Percentiles rank a stretch among this genome's conserved stretches.
These are phyloP conservation scores for Hemileia vastatrix DNA, from an alignment of 1,284 basidiomycete genomes.

Conservation along the genomic window DNA sequence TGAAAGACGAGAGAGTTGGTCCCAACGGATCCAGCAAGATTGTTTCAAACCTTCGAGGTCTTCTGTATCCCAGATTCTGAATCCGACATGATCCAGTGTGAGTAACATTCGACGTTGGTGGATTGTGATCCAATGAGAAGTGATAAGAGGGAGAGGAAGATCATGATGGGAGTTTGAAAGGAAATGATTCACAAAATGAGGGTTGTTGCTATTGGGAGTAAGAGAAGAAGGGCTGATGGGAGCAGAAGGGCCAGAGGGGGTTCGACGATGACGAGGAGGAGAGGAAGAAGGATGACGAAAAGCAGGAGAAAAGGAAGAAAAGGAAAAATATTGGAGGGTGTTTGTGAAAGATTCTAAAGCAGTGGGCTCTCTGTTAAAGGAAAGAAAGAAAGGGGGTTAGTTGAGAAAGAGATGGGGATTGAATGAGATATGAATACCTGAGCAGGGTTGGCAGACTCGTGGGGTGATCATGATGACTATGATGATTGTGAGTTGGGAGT, in stretches of 20 bases:
- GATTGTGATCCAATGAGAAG: conserved; percentile 9
- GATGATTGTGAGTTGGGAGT: not conserved
- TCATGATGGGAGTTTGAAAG: not conserved
- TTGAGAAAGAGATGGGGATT: not conserved
- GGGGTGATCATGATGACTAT: not conserved
- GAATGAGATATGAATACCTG: not conserved
- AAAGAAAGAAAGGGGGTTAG: not conserved
- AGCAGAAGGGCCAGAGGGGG: not conserved
- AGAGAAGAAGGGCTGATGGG: not conserved
- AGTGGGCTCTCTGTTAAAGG: conserved; percentile 8
- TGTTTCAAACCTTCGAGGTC: conserved; percentile 13
- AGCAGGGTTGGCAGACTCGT: not conserved
- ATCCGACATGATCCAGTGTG: not conserved
- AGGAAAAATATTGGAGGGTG: conserved; percentile 11
- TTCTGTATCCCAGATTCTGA: conserved; percentile 14
- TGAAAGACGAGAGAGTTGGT: conserved; percentile 7
- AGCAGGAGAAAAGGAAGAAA: not conserved
- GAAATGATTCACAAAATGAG: too few species aligned
- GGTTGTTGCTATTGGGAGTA: too few species aligned
- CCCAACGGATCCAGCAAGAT: conserved; percentile 1
- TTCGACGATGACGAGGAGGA: not conserved
- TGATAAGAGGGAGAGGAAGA: not conserved
- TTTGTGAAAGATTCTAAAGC: conserved; percentile 13
- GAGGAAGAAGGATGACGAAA: conserved; percentile 2
- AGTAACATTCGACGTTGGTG: conserved; percentile 4